Evolutionary conservation across 345 rosid species (phyloP).

Genomic region (Lumnitzera littorea): DNA sequence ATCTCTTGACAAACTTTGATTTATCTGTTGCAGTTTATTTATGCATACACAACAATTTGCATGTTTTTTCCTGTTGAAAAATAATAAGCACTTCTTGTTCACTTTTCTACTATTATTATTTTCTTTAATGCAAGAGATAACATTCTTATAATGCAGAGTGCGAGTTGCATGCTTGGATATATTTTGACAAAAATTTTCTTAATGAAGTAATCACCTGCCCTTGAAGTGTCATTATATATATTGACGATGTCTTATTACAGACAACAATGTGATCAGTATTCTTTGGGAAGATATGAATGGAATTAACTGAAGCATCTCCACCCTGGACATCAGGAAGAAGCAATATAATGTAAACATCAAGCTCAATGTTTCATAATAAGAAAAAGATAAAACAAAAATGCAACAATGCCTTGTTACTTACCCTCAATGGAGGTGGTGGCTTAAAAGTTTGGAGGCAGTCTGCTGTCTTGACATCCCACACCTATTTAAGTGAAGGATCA

Average conservation of each 20-base stretch:
- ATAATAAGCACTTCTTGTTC: too few species aligned
- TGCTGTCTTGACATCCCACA: constrained; percentile 94
- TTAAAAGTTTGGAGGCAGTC: constrained; percentile 90
- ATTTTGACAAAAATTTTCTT: neutral
- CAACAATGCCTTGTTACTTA: constrained; percentile 18
- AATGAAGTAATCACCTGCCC: constrained; percentile 61
- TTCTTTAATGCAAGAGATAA: too few species aligned
- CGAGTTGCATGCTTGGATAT: neutral
- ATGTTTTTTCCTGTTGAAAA: too few species aligned
- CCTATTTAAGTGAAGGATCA: constrained; percentile 29
- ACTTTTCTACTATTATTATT: too few species aligned
- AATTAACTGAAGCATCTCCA: constrained; percentile 97
- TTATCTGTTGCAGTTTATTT: too few species aligned
- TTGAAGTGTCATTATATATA: constrained; percentile 94
- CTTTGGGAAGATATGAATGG: constrained; percentile 86
- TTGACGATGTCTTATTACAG: constrained; percentile 86
- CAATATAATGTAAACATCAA: constrained; percentile 6
- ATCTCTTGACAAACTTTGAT: too few species aligned
- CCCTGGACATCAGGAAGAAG: constrained; percentile 46
- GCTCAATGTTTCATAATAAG: constrained; percentile 5
- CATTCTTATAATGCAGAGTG: too few species aligned
- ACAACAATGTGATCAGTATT: constrained; percentile 83
- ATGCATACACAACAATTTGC: too few species aligned
- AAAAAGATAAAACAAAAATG: constrained; percentile 6
- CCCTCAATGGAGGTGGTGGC: constrained; percentile 94